Conservation (phyloP, 1,284 basidiomycete species). For the Moesziomyces sp. region DNA sequence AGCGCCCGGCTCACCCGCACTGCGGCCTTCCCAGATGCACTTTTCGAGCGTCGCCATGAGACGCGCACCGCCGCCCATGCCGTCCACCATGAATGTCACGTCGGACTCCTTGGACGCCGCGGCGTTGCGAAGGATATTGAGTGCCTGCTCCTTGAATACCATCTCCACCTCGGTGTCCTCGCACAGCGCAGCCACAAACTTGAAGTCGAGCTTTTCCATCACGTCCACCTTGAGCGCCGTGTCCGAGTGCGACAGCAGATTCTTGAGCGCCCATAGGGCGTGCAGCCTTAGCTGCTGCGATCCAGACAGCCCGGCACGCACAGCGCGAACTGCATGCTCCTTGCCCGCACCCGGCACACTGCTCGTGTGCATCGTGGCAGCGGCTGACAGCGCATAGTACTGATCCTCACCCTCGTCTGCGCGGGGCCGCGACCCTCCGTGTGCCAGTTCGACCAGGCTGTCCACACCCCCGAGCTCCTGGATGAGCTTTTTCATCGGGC, state of each 20-base stretch:
- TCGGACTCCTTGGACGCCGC: conserved; percentile 43
- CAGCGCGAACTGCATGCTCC: neutral
- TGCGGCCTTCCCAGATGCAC: conserved; percentile 50
- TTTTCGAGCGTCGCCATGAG: conserved; percentile 52
- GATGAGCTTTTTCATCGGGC: conserved; percentile 60
- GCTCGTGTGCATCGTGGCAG: conserved; percentile 19
- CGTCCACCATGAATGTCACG: conserved; percentile 48
- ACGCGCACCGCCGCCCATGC: conserved; percentile 43
- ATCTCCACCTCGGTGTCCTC: conserved; percentile 16
- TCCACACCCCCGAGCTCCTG: conserved; percentile 53
- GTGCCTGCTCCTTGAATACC: conserved; percentile 57
- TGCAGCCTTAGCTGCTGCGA: conserved; percentile 48
- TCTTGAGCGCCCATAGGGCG: conserved; percentile 65
- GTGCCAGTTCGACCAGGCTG: conserved; percentile 43
- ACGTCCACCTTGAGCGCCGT: conserved; percentile 40
- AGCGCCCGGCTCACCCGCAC: conserved; percentile 33
- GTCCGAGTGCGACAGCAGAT: conserved; percentile 54
- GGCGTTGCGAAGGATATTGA: conserved; percentile 62
- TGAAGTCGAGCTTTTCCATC: conserved; percentile 40
- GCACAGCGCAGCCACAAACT: conserved; percentile 25
- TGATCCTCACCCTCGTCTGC: conserved; percentile 12
- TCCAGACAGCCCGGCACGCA: conserved; percentile 12
- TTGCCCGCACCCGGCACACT: neutral
- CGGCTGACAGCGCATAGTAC: conserved; percentile 15
- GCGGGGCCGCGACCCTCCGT: conserved; percentile 6